A percentile compares a stretch with the other conserved stretches of the same genome.
These are phyloP conservation scores for Yarrowia sp. DNA, from an alignment of 805 yeast genomes.

Conservation along the genomic window DNA sequence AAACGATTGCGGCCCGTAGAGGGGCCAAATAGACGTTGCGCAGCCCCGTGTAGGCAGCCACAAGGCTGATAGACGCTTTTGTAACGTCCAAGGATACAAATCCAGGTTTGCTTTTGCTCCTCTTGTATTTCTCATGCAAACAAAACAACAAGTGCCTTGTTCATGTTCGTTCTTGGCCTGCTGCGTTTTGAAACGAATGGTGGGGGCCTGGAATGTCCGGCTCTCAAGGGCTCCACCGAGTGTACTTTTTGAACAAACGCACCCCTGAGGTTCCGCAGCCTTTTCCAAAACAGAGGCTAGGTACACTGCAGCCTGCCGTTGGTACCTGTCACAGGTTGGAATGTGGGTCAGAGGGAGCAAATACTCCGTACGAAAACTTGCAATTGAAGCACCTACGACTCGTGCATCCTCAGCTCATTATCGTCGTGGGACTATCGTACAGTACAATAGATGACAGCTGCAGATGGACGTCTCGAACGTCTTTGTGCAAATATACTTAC, in stretches of 20 bases:
- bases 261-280: constrained; percentile 12
- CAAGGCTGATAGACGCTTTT: too few species aligned
- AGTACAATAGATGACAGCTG: background rate
- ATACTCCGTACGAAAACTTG: too few species aligned
- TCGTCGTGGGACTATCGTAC: too few species aligned
- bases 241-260: background rate
- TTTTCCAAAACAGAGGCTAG: constrained; percentile 3
- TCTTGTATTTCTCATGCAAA: too few species aligned
- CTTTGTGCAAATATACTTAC: too few species aligned
- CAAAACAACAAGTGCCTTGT: background rate
- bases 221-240: background rate
- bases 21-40: background rate
- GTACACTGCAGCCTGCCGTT: background rate
- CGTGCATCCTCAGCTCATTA: too few species aligned
- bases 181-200: constrained; percentile 1
- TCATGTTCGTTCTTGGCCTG: background rate
- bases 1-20: background rate
- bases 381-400: too few species aligned
- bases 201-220: background rate
- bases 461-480: background rate
- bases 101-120: too few species aligned
- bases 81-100: too few species aligned
- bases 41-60: background rate
- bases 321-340: background rate
- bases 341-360: background rate